Evolutionary conservation across 1,284 basidiomycete species (phyloP).

Genomic region (Phlebopus sp.): DNA sequence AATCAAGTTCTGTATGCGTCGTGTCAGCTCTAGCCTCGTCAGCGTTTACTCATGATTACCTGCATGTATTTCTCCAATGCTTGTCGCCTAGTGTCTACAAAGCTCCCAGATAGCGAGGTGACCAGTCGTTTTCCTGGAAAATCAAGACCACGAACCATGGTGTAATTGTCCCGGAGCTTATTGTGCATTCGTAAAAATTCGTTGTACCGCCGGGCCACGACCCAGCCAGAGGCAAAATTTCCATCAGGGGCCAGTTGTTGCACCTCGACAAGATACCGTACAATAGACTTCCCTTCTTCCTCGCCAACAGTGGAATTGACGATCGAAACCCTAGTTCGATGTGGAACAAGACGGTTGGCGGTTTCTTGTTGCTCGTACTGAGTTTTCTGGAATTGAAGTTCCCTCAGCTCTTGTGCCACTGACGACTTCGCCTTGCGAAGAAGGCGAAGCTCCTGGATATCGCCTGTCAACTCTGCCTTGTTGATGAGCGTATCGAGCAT

Average conservation of each 20-base stretch:
- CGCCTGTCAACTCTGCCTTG: constrained; percentile 92
- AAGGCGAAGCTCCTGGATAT: constrained; percentile 80
- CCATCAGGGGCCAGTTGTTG: constrained; percentile 81
- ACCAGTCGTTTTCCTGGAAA: constrained; percentile 92
- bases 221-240: constrained; percentile 80
- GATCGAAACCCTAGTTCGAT: constrained; percentile 76
- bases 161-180: constrained; percentile 73
- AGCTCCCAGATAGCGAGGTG: constrained; percentile 73
- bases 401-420: constrained; percentile 79
- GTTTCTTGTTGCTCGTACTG: constrained; percentile 91
- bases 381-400: constrained; percentile 83
- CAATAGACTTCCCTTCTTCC: constrained; percentile 84
- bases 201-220: constrained; percentile 88
- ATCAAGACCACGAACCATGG: constrained; percentile 67
- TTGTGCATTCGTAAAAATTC: constrained; percentile 92
- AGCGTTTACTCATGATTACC: constrained; percentile 43
- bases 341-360: constrained; percentile 78
- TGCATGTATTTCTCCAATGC: constrained; percentile 90
- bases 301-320: constrained; percentile 75
- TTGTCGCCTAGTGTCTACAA: constrained; percentile 77
- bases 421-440: constrained; percentile 79
- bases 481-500: constrained; percentile 86
- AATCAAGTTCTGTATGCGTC: constrained; percentile 59
- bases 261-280: constrained; percentile 90
- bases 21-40: constrained; percentile 6